Conservation (phyloP, 768 basidiomycete genomes). For the Collybia nuda region DNA sequence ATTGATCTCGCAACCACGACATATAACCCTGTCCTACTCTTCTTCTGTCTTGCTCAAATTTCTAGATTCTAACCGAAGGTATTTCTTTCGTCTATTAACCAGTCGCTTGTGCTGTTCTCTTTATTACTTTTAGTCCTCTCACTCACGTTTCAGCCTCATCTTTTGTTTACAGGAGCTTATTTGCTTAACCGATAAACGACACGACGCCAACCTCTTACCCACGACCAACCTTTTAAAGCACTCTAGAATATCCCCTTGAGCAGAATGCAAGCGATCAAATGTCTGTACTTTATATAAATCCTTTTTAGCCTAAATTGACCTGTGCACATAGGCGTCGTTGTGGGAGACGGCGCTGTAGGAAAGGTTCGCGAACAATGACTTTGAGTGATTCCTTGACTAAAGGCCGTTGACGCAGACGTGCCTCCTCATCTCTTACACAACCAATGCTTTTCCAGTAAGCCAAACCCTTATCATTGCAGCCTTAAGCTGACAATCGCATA, state of each 20-base stretch:
- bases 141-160: constrained; percentile 9
- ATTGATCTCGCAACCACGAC: constrained; percentile 20
- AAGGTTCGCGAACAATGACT: constrained; percentile 58
- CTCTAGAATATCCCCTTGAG: constrained; percentile 20
- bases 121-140: constrained; percentile 3
- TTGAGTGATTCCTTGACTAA: not conserved
- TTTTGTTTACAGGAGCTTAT: constrained; percentile 11
- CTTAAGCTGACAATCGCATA: constrained; percentile 10
- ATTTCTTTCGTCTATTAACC: constrained; percentile 1
- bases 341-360: constrained; percentile 98
- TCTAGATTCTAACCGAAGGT: constrained; percentile 14
- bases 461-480: too few relatives aligned
- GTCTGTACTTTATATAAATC: constrained; percentile 37
- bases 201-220: constrained; percentile 17
- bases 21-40: constrained; percentile 16
- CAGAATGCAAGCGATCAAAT: constrained; percentile 91
- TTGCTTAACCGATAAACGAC: constrained; percentile 19
- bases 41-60: constrained; percentile 11
- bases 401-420: constrained; percentile 68
- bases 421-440: constrained; percentile 98
- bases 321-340: constrained; percentile 79
- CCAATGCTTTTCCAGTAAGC: constrained; percentile 93
- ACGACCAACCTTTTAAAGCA: constrained; percentile 12
- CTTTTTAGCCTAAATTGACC: constrained; percentile 27
- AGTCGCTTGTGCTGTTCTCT: not conserved